phyloP scores from a whole-genome alignment of 495 filamentous ascomycete species.

The Hypoxylon lenormandii region DNA sequence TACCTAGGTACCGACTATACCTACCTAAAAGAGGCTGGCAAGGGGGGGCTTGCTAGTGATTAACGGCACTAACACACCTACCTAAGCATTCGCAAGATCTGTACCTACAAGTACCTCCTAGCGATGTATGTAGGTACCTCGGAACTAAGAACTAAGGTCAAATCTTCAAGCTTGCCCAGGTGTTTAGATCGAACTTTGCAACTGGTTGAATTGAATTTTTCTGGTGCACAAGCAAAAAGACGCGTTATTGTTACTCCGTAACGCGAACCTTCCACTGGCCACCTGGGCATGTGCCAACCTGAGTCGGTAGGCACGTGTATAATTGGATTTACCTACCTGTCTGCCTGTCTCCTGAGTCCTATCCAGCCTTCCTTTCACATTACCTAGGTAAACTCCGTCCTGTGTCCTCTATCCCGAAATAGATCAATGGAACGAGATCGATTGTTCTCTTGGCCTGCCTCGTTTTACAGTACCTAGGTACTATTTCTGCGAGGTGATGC shows the following conservation, averaged over 20 bases:
- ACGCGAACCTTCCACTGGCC: slow-evolving; percentile 20
- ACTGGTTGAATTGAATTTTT: slow-evolving; percentile 2
- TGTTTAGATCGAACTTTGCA: no score
- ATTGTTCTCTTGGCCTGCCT: slow-evolving; percentile 7
- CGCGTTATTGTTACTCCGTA: slow-evolving; percentile 30
- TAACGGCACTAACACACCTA: not conserved
- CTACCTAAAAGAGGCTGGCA: slow-evolving; percentile 1
- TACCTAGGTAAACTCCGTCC: slow-evolving; percentile 1
- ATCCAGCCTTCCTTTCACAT: not conserved
- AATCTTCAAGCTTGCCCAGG: no score
- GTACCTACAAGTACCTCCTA: no score
- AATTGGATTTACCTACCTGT: slow-evolving; percentile 3
- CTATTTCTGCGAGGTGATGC: no score
- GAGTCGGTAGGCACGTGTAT: slow-evolving; percentile 8
- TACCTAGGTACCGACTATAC: slow-evolving; percentile 15
- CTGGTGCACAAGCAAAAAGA: slow-evolving; percentile 1
- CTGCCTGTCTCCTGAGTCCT: no score
- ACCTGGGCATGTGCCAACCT: slow-evolving; percentile 26
- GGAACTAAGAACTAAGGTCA: no score
- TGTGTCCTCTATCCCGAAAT: slow-evolving; percentile 15
- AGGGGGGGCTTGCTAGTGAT: not conserved
- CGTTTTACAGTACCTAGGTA: not conserved
- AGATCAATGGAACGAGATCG: slow-evolving; percentile 8
- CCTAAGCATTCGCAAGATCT: no score
- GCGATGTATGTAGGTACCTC: no score